Percentiles rank a stretch among this genome's conserved stretches.
Evolutionary conservation across 176 grass and related monocot species (phyloP).

Genomic region (Oryza coarctata): DNA sequence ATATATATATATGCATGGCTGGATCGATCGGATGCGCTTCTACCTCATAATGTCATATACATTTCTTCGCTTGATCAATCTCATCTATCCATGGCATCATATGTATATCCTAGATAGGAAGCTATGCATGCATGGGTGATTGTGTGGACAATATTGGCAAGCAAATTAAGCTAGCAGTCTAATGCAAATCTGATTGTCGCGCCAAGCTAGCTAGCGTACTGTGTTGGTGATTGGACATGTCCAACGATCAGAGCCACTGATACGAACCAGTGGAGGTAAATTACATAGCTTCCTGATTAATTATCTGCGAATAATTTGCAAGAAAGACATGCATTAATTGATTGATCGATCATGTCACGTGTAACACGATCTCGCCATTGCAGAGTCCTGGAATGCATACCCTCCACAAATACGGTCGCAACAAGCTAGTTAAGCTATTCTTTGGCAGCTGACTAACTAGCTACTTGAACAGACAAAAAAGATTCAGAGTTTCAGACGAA

Average conservation of each 20-base stretch:
- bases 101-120: not conserved
- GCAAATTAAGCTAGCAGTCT: not conserved
- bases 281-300: not conserved
- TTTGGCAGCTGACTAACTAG: not conserved
- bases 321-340: not conserved
- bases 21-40: not conserved
- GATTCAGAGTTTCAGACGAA: not conserved
- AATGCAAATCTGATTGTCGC: too few species aligned
- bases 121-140: not conserved
- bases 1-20: not conserved
- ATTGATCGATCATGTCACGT: constrained; percentile 5
- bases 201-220: not conserved
- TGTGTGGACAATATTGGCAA: not conserved
- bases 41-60: not conserved
- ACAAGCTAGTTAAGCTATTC: not conserved
- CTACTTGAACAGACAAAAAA: not conserved
- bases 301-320: not conserved
- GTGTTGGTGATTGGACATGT: constrained; percentile 11
- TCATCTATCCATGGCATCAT: not conserved
- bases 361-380: not conserved
- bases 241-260: constrained; percentile 1
- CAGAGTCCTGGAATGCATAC: not conserved
- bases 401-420: not conserved
- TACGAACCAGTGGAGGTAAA: not conserved
- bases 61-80: not conserved